Percentiles rank a stretch among this genome's conserved stretches.
Conservation (phyloP, 208 protist species). For the Acanthamoeba healyi region DNA sequence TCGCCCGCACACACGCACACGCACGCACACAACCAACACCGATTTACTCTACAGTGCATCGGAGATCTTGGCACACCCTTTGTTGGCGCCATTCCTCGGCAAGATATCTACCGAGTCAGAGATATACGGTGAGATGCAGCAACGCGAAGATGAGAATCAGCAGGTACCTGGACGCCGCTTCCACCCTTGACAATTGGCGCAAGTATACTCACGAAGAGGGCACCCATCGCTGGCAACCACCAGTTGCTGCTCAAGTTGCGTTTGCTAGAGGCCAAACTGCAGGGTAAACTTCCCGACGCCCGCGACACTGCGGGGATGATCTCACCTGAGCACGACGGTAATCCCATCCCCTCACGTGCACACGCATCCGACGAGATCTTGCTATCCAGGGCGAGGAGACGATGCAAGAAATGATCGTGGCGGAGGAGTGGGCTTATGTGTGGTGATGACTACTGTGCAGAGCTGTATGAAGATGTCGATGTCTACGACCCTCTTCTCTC, state of each 20-base stretch:
- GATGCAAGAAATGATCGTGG: too few species aligned
- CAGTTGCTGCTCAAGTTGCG: neutral
- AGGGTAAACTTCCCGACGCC: neutral
- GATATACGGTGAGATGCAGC: conserved; percentile 31
- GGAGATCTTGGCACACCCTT: conserved; percentile 14
- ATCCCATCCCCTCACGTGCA: neutral
- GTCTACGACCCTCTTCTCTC: neutral
- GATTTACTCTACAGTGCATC: neutral
- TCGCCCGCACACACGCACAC: too few species aligned
- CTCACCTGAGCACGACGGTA: neutral
- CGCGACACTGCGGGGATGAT: neutral
- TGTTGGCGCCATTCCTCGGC: neutral
- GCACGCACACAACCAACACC: too few species aligned
- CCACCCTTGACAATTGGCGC: neutral
- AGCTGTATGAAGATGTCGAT: neutral
- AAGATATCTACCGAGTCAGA: conserved; percentile 2
- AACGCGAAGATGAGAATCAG: conserved; percentile 35
- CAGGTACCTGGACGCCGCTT: too few species aligned
- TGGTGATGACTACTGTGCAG: too few species aligned
- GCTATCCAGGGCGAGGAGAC: too few species aligned
- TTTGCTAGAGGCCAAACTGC: neutral
- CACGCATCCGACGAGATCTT: neutral
- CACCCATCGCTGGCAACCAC: neutral
- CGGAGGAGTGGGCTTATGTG: too few species aligned
- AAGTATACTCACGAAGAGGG: neutral